These are phyloP conservation scores for Aspergillus niger DNA, from an alignment of 2,329 filamentous ascomycete genomes.

Conservation along the genomic window DNA sequence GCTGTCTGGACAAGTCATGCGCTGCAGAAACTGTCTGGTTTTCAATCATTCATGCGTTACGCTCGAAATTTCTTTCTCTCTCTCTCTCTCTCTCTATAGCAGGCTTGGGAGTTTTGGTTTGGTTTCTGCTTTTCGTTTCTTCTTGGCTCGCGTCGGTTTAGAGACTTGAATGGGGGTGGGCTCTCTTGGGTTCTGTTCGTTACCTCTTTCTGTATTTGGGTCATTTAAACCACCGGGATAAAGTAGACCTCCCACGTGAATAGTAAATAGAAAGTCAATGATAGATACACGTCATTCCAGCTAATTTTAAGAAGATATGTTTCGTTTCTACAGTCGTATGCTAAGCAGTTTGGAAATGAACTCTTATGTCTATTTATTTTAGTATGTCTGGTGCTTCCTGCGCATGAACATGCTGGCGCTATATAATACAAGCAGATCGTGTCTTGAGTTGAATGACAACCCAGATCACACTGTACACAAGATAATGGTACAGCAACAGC, in stretches of 20 bases:
- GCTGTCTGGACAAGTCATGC: neutral
- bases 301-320: neutral
- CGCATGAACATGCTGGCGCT: conserved; percentile 1
- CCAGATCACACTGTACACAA: neutral
- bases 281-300: neutral
- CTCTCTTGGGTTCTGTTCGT: no score
- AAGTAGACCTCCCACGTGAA: neutral
- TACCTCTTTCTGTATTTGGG: neutral
- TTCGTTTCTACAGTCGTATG: no score
- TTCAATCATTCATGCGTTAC: neutral
- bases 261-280: neutral
- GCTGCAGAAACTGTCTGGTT: neutral
- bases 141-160: neutral
- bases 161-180: neutral
- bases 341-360: neutral
- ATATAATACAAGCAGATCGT: conserved; percentile 1
- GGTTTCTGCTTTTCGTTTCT: neutral
- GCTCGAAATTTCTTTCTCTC: neutral
- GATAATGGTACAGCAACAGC: neutral
- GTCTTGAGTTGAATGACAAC: neutral
- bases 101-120: neutral
- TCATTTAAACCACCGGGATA: neutral
- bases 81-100: neutral
- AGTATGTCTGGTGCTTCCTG: neutral
- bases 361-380: neutral